phyloP scores from a whole-genome alignment of 108 stramenopile species.

The Tribonema minus region DNA sequence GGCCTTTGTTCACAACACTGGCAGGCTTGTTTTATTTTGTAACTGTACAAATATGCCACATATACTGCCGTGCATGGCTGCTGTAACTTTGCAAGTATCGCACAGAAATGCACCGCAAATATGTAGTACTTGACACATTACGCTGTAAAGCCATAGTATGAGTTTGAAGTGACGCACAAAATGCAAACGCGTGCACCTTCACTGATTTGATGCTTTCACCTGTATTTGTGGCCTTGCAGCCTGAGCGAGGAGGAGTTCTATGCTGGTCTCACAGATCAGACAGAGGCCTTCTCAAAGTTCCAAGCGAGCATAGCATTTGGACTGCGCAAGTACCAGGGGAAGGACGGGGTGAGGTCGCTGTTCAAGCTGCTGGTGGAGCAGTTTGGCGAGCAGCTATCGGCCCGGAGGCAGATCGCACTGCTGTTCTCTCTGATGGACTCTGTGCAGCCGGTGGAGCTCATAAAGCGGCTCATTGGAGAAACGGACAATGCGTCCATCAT shows the following conservation, averaged over 20 bases:
- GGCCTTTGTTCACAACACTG: too few relatives aligned
- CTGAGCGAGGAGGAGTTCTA: slow-evolving; percentile 21
- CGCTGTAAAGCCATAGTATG: too few relatives aligned
- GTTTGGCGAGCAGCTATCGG: slow-evolving; percentile 31
- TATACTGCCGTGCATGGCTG: too few relatives aligned
- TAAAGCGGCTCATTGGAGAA: slow-evolving; percentile 44
- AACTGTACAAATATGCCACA: too few relatives aligned
- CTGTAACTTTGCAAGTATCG: too few relatives aligned
- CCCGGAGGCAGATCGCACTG: slow-evolving; percentile 42
- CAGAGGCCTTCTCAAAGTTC: slow-evolving; percentile 4
- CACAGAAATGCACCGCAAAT: too few relatives aligned
- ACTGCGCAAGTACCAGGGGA: slow-evolving; percentile 44
- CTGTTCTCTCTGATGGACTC: slow-evolving; percentile 39
- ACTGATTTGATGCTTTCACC: too few relatives aligned
- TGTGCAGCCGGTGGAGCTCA: slow-evolving; percentile 44
- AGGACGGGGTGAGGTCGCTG: slow-evolving; percentile 32
- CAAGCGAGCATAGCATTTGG: slow-evolving; percentile 16
- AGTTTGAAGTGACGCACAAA: too few relatives aligned
- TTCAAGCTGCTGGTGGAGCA: slow-evolving; percentile 35
- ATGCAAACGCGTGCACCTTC: too few relatives aligned
- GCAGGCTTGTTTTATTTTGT: too few relatives aligned
- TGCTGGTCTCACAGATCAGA: slow-evolving; percentile 24
- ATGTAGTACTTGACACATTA: too few relatives aligned
- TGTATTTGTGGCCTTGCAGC: too few relatives aligned
- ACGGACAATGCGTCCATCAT: slow-evolving; percentile 42